These are phyloP conservation scores for Scedosporium boydii DNA, from an alignment of 2,329 filamentous ascomycete species.

Conservation along the genomic window DNA sequence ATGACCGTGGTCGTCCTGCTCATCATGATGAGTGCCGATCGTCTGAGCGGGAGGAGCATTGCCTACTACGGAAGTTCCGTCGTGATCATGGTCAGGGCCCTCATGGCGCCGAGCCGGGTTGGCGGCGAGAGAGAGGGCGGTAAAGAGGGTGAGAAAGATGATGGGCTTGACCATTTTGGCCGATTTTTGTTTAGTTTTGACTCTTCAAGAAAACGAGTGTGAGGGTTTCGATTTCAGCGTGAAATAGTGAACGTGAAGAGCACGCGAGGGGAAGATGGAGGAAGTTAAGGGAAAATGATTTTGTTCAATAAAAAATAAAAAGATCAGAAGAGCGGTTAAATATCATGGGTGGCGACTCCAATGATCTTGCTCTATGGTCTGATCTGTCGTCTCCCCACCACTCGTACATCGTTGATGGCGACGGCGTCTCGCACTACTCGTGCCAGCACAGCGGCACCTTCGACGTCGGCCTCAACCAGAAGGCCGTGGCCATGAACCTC, in stretches of 20 bases:
- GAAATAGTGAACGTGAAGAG: background rate
- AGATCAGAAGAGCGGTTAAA: too few relatives aligned
- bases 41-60: background rate
- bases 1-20: background rate
- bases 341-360: too few relatives aligned
- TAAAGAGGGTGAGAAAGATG: background rate
- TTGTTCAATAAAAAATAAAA: too few relatives aligned
- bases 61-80: background rate
- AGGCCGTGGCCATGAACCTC: slow-evolving; percentile 64
- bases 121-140: background rate
- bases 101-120: background rate
- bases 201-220: background rate
- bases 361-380: too few relatives aligned
- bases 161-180: background rate
- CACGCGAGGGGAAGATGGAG: too few relatives aligned
- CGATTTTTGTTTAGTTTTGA: background rate
- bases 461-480: slow-evolving; percentile 63
- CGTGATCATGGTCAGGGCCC: background rate
- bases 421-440: slow-evolving; percentile 53
- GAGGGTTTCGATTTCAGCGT: background rate
- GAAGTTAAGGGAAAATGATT: too few relatives aligned
- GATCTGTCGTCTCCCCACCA: too few relatives aligned
- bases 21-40: background rate
- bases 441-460: slow-evolving; percentile 52
- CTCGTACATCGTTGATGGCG: background rate